phyloP scores from a whole-genome alignment of 768 basidiomycete genomes.

The Pholiota conissans region DNA sequence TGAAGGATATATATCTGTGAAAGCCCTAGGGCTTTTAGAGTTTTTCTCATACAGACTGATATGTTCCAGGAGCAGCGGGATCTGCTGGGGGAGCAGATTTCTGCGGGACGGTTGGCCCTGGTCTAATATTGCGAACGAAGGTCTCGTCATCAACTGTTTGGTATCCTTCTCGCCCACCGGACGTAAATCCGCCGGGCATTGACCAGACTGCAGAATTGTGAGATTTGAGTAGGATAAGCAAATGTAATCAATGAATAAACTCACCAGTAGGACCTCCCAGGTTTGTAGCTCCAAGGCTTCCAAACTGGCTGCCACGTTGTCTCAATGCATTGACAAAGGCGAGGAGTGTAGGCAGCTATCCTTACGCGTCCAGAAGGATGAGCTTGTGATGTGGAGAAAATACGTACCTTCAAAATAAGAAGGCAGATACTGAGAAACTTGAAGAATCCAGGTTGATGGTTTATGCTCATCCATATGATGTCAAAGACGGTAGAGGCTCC shows the following conservation, averaged over 20 bases:
- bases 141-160: conserved; percentile 61
- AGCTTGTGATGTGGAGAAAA: background rate
- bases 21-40: background rate
- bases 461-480: conserved; percentile 64
- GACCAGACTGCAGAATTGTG: conserved; percentile 58
- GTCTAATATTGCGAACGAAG: conserved; percentile 24
- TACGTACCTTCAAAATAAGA: conserved; percentile 55
- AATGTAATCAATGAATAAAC: conserved; percentile 4
- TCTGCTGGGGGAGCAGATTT: conserved; percentile 22
- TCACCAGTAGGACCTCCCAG: conserved; percentile 58
- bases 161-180: conserved; percentile 55
- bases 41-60: conserved; percentile 37
- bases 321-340: conserved; percentile 52
- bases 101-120: conserved; percentile 24
- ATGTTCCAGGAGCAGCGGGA: conserved; percentile 36
- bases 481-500: conserved; percentile 65
- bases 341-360: conserved; percentile 60
- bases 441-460: conserved; percentile 56
- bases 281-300: conserved; percentile 47
- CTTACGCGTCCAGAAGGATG: background rate
- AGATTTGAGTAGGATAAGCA: conserved; percentile 6
- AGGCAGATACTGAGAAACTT: conserved; percentile 55
- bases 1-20: no score
- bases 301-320: conserved; percentile 57
- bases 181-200: conserved; percentile 75